Evolutionary conservation across 2,329 filamentous ascomycete genomes (phyloP).

Genomic region (Didymosphaeria variabile): DNA sequence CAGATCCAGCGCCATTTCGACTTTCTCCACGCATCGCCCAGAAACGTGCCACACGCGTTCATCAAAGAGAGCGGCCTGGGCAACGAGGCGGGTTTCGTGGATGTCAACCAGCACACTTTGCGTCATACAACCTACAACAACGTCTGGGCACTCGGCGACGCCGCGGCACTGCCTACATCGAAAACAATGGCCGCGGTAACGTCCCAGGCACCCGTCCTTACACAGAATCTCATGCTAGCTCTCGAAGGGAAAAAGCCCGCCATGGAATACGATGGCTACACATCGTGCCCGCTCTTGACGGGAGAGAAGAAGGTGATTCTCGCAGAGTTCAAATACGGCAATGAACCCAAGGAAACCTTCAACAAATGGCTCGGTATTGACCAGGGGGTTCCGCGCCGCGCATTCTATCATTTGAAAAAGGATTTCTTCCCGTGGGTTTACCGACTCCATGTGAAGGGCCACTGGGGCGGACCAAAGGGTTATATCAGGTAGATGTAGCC

Average conservation of each 20-base stretch:
- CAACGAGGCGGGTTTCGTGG: conserved; percentile 49
- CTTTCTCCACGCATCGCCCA: conserved; percentile 49
- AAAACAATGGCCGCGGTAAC: conserved; percentile 53
- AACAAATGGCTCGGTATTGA: conserved; percentile 63
- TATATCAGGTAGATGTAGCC: conserved; percentile 39
- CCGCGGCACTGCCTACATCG: conserved; percentile 48
- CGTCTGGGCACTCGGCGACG: conserved; percentile 51
- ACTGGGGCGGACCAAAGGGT: conserved; percentile 68
- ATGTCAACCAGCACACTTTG: conserved; percentile 46
- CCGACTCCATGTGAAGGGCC: conserved; percentile 67
- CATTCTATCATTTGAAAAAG: conserved; percentile 71
- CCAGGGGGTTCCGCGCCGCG: conserved; percentile 63
- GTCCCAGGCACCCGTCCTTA: conserved; percentile 46
- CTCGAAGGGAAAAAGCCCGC: conserved; percentile 36
- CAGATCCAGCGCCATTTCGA: conserved; percentile 46
- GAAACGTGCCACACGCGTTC: conserved; percentile 49
- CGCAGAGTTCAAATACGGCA: conserved; percentile 72
- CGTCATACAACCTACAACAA: conserved; percentile 49
- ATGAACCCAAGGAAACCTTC: conserved; percentile 71
- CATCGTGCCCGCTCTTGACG: conserved; percentile 49
- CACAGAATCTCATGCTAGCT: conserved; percentile 43
- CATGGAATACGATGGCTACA: conserved; percentile 49
- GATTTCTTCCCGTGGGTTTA: conserved; percentile 75
- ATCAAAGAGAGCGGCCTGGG: conserved; percentile 46
- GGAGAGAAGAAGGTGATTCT: conserved; percentile 70